Base-by-base conservation (phyloP, 2,329 filamentous ascomycete species). In the Coniochaeta sp. region DNA sequence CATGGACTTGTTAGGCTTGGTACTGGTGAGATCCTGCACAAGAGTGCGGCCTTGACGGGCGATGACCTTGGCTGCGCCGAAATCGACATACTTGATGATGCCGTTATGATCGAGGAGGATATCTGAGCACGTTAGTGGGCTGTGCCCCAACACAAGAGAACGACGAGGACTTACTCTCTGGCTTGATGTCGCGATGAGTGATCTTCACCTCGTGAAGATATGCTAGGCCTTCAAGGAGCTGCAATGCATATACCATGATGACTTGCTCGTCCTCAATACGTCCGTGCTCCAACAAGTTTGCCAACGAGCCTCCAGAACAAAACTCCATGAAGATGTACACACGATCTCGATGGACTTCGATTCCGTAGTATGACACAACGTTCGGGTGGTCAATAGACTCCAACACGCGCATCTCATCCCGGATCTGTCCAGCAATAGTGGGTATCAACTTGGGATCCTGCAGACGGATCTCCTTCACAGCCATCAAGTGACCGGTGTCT, bases 271-370 rank as follows among this genome's bases (percentile, higher is more conserved):
- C 96, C 77, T 97, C 95, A 64, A 99, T 97, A 44, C 95, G 89
- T 14, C 95, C 95, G 70, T 99, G 93, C 73, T 99, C 95, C 47
- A 99, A 80, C 58, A 99, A 78, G 57, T 85, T 89, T 47, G 95
- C 93, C 56, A 99, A 81, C 17, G 93, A 98, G 22, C 95, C 95
- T 58, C 95, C 93, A 4, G 92, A 96, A 74, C 95, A 99, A 75
- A 96, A 98, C 74, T 99, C 95, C 95, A 99, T 99, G 73, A 99
- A 99, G 66, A 99, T 97, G 75, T 98, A 99, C n/a, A 99, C 95
- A 71, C 96, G 95, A 79, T 99, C 95, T 64, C 95, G 86, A 75
- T 99, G 95, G 2, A 97, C 95, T 74, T 99, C 95, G 69, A 99
- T 98, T 61, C 95, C 95, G 70, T 95, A 95, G 75, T 99, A 99